Evolutionary conservation across 2,329 filamentous ascomycete genomes (phyloP).

Genomic region (Epichloe scottii): DNA sequence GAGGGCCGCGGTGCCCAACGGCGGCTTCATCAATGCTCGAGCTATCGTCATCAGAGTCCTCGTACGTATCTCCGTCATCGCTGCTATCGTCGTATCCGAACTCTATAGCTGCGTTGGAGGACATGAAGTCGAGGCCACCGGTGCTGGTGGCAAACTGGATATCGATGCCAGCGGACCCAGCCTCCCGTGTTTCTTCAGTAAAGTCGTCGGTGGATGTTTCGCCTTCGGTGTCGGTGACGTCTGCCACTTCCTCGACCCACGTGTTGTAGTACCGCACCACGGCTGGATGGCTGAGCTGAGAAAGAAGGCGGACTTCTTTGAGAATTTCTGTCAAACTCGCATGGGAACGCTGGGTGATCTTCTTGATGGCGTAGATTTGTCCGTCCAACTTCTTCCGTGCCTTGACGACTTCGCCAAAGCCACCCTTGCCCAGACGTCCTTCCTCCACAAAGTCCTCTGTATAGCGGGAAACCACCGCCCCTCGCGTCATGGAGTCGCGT

Average conservation of each 20-base stretch:
- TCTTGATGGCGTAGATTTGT: conserved; percentile 92
- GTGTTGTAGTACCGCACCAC: conserved; percentile 88
- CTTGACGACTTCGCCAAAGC: conserved; percentile 93
- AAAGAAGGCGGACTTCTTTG: conserved; percentile 77
- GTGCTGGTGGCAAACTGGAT: conserved; percentile 59
- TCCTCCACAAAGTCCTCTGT: conserved; percentile 83
- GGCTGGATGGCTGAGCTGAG: conserved; percentile 80
- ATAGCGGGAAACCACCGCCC: conserved; percentile 56
- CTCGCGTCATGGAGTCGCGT: conserved; percentile 47
- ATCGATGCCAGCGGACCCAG: conserved; percentile 27
- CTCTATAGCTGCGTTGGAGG: conserved; percentile 67
- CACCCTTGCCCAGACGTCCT: conserved; percentile 78
- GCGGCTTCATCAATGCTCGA: conserved; percentile 21
- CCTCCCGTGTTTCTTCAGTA: conserved; percentile 23
- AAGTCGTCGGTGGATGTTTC: conserved; percentile 42
- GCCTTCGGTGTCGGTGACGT: conserved; percentile 41
- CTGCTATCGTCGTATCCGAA: conserved; percentile 54
- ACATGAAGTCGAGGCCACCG: conserved; percentile 84
- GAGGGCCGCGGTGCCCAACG: conserved; percentile 11
- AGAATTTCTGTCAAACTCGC: conserved; percentile 70
- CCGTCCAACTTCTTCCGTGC: conserved; percentile 89
- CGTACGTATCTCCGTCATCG: conserved; percentile 32
- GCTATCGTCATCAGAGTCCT: conserved; percentile 33
- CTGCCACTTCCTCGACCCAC: conserved; percentile 68
- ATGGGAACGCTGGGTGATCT: conserved; percentile 74